Conservation (phyloP, 148 eudicot species). For the Vaccinium darrowii region DNA sequence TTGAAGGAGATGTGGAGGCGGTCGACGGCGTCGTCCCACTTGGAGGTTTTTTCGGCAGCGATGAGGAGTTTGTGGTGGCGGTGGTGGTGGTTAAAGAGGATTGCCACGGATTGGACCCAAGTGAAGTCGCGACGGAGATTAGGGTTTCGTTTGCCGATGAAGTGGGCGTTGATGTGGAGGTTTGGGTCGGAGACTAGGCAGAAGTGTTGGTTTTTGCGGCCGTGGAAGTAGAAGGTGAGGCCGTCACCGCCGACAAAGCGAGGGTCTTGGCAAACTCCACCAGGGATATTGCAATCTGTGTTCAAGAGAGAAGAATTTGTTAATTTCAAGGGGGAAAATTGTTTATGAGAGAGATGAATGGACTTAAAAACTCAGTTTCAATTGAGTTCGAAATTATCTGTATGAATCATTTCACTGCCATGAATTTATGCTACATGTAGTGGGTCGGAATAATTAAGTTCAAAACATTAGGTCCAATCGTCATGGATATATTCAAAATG, state of each 20-base stretch:
- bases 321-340: too few species aligned
- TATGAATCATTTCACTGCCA: too few species aligned
- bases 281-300: conserved; percentile 7
- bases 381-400: too few species aligned
- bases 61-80: conserved; percentile 14
- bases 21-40: conserved; percentile 9
- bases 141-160: conserved; percentile 27
- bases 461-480: too few species aligned
- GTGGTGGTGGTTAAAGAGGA: conserved; percentile 8
- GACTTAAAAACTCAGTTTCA: too few species aligned
- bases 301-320: not conserved
- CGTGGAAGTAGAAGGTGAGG: conserved; percentile 26
- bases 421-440: too few species aligned
- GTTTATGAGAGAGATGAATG: too few species aligned
- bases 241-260: conserved; percentile 26
- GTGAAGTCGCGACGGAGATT: conserved; percentile 27
- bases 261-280: conserved; percentile 24
- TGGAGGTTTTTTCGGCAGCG: conserved; percentile 8
- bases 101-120: conserved; percentile 39
- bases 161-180: conserved; percentile 27
- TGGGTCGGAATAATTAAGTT: too few species aligned
- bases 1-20: conserved; percentile 13
- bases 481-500: too few species aligned
- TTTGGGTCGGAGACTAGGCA: conserved; percentile 22
- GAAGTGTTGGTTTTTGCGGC: conserved; percentile 20